Conservation (phyloP, 2,329 filamentous ascomycete genomes). For the Arthroderma uncinatum region DNA sequence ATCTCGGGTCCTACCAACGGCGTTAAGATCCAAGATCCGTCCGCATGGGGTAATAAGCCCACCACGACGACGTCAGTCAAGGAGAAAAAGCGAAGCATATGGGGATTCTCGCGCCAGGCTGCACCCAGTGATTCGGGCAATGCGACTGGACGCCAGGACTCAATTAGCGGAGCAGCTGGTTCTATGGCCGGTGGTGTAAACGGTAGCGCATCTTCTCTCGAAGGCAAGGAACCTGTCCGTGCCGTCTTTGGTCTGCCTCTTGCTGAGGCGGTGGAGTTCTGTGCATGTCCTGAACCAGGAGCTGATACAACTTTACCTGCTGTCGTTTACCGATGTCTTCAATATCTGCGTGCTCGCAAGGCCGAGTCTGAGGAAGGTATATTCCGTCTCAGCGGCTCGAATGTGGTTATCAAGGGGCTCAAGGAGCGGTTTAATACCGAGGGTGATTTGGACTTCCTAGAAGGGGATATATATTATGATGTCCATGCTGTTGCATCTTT, state of each 20-base stretch:
- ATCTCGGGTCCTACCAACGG: constrained; percentile 83
- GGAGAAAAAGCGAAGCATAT: constrained; percentile 66
- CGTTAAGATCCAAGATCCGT: constrained; percentile 67
- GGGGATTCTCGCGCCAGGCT: constrained; percentile 55
- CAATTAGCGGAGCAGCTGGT: constrained; percentile 17
- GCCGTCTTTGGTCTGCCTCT: constrained; percentile 78
- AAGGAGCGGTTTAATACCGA: constrained; percentile 89
- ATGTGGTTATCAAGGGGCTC: constrained; percentile 80
- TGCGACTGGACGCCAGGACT: constrained; percentile 23
- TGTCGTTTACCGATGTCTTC: constrained; percentile 89
- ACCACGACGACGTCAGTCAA: constrained; percentile 47
- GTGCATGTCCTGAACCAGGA: constrained; percentile 51
- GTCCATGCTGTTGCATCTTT: constrained; percentile 92
- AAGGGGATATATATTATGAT: constrained; percentile 71
- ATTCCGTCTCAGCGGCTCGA: constrained; percentile 93
- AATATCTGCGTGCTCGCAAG: constrained; percentile 76
- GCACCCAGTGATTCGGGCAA: constrained; percentile 49
- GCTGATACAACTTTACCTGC: constrained; percentile 69
- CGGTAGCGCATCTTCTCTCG: constrained; percentile 39
- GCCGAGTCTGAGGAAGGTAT: constrained; percentile 85
- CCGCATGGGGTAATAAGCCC: constrained; percentile 71
- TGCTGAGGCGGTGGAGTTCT: constrained; percentile 73
- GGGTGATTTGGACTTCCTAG: constrained; percentile 79
- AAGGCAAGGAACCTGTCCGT: constrained; percentile 45
- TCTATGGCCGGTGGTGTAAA: not conserved